phyloP scores from a whole-genome alignment of 306 rosid genomes.

The Quillaja saponaria region DNA sequence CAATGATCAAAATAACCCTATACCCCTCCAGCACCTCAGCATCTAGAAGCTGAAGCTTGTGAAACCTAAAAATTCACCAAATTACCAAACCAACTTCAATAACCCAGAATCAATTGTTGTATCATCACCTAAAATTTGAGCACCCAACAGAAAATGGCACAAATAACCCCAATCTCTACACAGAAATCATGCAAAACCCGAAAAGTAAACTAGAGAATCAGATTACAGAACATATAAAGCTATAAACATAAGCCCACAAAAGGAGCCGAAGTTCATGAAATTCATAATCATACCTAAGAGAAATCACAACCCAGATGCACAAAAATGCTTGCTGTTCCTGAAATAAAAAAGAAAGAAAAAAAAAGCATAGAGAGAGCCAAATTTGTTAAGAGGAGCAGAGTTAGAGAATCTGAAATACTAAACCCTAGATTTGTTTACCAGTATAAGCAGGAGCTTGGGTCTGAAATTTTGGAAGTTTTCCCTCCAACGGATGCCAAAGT shows the following conservation, averaged over 20 bases:
- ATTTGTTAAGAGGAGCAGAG: slow-evolving; percentile 14
- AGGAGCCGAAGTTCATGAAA: slow-evolving; percentile 17
- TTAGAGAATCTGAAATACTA: slow-evolving; percentile 25
- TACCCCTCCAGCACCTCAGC: slow-evolving; percentile 6
- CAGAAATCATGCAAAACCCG: slow-evolving; percentile 32
- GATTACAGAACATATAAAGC: slow-evolving; percentile 14
- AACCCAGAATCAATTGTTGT: not conserved
- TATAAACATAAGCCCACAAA: slow-evolving; percentile 14
- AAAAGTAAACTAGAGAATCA: slow-evolving; percentile 20
- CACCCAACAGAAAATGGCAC: slow-evolving; percentile 15
- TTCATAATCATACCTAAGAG: slow-evolving; percentile 35
- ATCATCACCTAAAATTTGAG: slow-evolving; percentile 14
- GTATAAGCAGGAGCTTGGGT: slow-evolving; percentile 36
- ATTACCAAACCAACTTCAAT: slow-evolving; percentile 25
- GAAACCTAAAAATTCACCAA: slow-evolving; percentile 15
- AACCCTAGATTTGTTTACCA: slow-evolving; percentile 54
- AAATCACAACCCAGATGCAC: slow-evolving; percentile 17
- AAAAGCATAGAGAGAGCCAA: not conserved
- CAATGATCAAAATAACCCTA: not conserved
- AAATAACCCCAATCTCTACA: slow-evolving; percentile 5
- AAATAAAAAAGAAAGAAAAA: not conserved
- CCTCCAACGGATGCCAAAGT: slow-evolving; percentile 73
- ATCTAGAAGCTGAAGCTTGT: not conserved
- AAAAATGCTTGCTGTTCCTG: not conserved
- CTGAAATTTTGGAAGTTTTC: slow-evolving; percentile 51